These are phyloP conservation scores for Penicillium parvum DNA, from an alignment of 495 filamentous ascomycete species.

Conservation along the genomic window DNA sequence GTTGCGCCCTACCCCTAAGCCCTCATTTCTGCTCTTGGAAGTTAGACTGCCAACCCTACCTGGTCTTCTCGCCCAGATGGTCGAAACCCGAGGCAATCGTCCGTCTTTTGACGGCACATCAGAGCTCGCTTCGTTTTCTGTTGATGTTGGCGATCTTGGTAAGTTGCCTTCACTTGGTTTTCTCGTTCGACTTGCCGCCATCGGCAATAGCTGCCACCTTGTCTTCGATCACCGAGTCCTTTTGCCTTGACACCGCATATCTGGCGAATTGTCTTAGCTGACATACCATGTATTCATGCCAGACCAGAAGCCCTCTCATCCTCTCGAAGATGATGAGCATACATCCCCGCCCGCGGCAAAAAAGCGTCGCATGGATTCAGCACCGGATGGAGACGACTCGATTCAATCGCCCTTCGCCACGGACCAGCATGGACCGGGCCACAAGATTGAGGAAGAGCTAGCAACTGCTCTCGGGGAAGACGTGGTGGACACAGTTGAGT, in stretches of 20 bases:
- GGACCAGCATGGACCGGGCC: constrained; percentile 27
- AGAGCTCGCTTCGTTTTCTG: constrained; percentile 29
- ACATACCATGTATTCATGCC: constrained; percentile 1
- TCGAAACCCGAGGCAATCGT: constrained; percentile 25
- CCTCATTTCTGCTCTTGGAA: constrained; percentile 52
- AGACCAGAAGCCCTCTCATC: constrained; percentile 31
- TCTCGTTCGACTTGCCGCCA: constrained; percentile 4
- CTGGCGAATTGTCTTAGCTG: background rate
- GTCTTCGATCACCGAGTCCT: background rate
- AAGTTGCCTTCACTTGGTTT: constrained; percentile 14
- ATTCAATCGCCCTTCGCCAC: constrained; percentile 15
- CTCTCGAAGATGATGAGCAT: constrained; percentile 33
- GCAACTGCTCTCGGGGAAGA: constrained; percentile 34
- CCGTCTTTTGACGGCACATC: constrained; percentile 32
- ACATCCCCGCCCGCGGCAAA: constrained; percentile 38
- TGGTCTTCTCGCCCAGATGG: constrained; percentile 29
- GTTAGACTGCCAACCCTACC: constrained; percentile 25
- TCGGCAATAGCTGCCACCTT: background rate
- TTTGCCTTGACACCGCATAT: background rate
- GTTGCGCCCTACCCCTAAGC: constrained; percentile 51
- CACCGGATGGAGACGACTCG: constrained; percentile 21
- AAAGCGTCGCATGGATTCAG: constrained; percentile 39
- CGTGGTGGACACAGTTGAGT: constrained; percentile 28
- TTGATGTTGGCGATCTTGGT: constrained; percentile 34
- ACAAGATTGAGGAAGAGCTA: constrained; percentile 43